These are phyloP conservation scores for Pyrenochaeta sp. DNA, from an alignment of 2,329 filamentous ascomycete genomes.

Conservation along the genomic window DNA sequence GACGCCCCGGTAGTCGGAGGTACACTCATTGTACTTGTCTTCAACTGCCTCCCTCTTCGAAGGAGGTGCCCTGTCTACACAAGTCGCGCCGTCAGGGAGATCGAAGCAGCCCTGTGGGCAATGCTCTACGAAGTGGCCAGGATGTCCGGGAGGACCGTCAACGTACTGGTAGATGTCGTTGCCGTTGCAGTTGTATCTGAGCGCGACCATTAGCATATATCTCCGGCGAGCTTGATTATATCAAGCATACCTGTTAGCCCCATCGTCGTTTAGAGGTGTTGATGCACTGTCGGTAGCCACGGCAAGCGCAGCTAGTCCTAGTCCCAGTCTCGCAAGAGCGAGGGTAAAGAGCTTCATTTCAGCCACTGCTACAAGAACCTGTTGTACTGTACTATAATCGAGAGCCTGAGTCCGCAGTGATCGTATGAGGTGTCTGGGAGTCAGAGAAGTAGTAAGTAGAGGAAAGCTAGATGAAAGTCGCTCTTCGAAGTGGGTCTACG, in stretches of 20 bases:
- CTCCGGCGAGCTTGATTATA: background rate
- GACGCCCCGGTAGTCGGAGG: conserved; percentile 9
- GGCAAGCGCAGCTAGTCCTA: conserved; percentile 6
- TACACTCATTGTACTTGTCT: conserved; percentile 2
- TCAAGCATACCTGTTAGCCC: background rate
- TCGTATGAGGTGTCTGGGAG: background rate
- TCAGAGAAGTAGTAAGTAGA: background rate
- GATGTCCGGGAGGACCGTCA: background rate
- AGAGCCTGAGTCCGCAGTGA: background rate
- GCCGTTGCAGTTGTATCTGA: background rate
- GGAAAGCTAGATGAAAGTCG: background rate
- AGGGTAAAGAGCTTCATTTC: conserved; percentile 13
- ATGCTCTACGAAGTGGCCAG: background rate
- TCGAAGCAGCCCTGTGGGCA: conserved; percentile 4
- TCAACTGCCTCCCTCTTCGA: background rate
- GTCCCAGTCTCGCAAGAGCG: conserved; percentile 4
- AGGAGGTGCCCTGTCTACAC: background rate
- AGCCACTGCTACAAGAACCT: background rate
- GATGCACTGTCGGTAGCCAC: background rate
- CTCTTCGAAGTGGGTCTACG: background rate
- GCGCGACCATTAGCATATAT: background rate
- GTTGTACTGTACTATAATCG: background rate
- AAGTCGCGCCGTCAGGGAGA: background rate
- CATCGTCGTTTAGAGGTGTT: background rate
- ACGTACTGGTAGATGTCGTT: background rate